Evolutionary conservation across 1,284 basidiomycete species (phyloP), one percentile per base, ranked within the genome.

Genomic region (Trametes pubescens): DNA sequence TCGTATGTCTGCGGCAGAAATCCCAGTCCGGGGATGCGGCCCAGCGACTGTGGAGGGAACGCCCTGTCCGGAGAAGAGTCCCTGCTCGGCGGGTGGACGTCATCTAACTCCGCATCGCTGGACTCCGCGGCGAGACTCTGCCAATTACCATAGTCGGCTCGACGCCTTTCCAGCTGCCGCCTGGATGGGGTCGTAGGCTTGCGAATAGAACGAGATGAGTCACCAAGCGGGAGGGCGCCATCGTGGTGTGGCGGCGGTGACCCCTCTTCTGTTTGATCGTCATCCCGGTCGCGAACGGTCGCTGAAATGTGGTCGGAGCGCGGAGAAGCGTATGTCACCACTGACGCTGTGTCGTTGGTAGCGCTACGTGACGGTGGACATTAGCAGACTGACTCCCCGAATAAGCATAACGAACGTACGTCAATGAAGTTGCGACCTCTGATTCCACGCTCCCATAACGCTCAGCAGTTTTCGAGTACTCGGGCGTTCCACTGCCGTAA

Each of bases 61-160:
- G 38, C 35, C 52, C 60, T 62, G 21, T 57, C 60, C 35, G 59
- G 57, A 10, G 67, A 66, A 13, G 67, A 66, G n/a, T 63, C 67
- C 46, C 65, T 66, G 52, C 65, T 66, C 8, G 67, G 65, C 38
- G 37, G 26, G 57, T 21, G 44, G 16, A 22, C 60, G 24, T 48
- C 43, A 46, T 63, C 63, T 62, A 64, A 58, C n/a, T 66, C 67
- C 38, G 53, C 57, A 24, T 69, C 65, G 52, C 67, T 69, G 11
- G 67, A 69, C 29, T 61, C 62, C n/a, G 53, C 56, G 5, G 29
- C 55, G 24, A 71, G 64, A 22, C 47, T 57, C 32, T 65, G 53
- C 64, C 69, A 71, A 38, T 67, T 59, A 21, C 68, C 68, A 34
- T 68, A 68, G 46, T 64, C 59, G 18, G 65, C 62, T 22, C 46